Evolutionary conservation across 1,284 basidiomycete species (phyloP).

Genomic region (Tilletia setariae): DNA sequence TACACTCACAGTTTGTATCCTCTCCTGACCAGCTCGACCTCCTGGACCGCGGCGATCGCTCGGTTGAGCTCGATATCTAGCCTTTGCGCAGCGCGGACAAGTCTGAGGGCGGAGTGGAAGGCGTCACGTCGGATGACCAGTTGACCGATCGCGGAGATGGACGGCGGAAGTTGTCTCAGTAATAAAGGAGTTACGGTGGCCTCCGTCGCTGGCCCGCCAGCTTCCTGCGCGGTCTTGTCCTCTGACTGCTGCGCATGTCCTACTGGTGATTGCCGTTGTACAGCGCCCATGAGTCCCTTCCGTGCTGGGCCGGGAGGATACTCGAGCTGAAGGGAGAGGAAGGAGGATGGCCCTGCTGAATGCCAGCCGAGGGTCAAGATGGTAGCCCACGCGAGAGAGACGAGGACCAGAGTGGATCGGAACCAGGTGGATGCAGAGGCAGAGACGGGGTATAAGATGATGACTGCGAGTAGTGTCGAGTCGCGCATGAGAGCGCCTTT

Average conservation of each 20-base stretch:
- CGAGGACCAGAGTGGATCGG: constrained; percentile 21
- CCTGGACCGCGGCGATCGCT: constrained; percentile 48
- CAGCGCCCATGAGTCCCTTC: not conserved
- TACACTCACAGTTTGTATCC: constrained; percentile 40
- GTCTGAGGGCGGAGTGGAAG: constrained; percentile 12
- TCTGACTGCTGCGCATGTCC: too few relatives aligned
- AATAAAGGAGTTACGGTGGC: not conserved
- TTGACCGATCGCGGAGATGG: not conserved
- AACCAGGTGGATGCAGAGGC: constrained; percentile 26
- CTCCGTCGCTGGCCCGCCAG: not conserved
- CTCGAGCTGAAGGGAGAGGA: constrained; percentile 14
- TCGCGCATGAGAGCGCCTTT: constrained; percentile 25
- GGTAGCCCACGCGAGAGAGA: constrained; percentile 24
- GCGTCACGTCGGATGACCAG: constrained; percentile 6
- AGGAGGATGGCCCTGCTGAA: not conserved
- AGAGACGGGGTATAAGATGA: constrained; percentile 26
- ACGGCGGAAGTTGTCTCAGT: not conserved
- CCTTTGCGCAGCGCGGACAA: constrained; percentile 36
- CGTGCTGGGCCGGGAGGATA: not conserved
- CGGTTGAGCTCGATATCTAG: constrained; percentile 43
- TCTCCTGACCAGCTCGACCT: constrained; percentile 50
- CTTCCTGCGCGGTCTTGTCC: too few relatives aligned
- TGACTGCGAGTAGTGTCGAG: constrained; percentile 20
- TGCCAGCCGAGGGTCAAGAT: constrained; percentile 23
- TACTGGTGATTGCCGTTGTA: not conserved